Base-by-base conservation (phyloP, 306 rosid genomes). In the Citrullus amarus region DNA sequence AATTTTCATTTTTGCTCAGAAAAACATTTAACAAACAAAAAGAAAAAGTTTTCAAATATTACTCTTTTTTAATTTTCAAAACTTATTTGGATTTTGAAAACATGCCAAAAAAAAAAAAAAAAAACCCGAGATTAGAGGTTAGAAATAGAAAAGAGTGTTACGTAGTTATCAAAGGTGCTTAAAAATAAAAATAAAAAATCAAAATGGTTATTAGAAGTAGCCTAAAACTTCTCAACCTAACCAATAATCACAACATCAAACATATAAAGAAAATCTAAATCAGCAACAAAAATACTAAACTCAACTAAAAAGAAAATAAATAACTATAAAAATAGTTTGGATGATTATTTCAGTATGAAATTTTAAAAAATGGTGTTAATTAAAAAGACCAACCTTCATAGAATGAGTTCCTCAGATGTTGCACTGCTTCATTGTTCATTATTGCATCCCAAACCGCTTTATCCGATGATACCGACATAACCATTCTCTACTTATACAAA, bases 381-480 rank as follows among this genome's bases (percentile, higher is more conserved):
- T 13, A 57, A 6, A 56, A 59, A 48, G 54, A 75, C 84, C 13
- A 81, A 93, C 97, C 95, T 84, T 88, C 77, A 63, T 59, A 63
- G 75, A 85, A 68, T 8, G 87, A 81, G 20, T 89, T 92, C 83
- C 81, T 85, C 9, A 93, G 84, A 87, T 91, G 91, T 10, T 80
- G 85, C 73, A 93, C 95, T 71, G 51, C 88, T 79, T 90, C 93
- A 80, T 93, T 93, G 81, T 87, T 87, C 87, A 88, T 62, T 71
- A 93, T 88, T 39, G 97, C 97, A 39, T 93, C 90, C 98, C 97
- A 93, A 81, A 93, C 90, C 18, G 88, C 84, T 82, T 53, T 84
- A 82, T 93, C 98, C 2, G 92, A 80, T 30, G 98, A 91, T 36
- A 93, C 66, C 28, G 98, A 86, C 67, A 85, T 79, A 75, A 93